Conservation (phyloP, 768 basidiomycete species). For the Boletus sensibilis region DNA sequence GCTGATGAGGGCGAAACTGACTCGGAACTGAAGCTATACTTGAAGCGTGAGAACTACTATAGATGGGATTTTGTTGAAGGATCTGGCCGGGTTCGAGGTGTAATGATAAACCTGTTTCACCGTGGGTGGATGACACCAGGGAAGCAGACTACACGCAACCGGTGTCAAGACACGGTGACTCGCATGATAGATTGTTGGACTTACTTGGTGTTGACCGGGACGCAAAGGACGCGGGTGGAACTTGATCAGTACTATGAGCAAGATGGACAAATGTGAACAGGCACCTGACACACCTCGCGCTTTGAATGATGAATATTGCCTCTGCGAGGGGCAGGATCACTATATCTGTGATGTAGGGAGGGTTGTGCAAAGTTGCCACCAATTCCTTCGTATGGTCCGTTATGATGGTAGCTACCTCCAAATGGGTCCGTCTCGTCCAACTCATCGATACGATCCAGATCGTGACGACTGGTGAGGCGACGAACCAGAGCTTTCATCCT, state of each 20-base stretch:
- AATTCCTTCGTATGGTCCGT: slow-evolving; percentile 72
- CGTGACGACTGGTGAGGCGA: slow-evolving; percentile 24
- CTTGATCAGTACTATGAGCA: slow-evolving; percentile 18
- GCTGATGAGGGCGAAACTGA: slow-evolving; percentile 9
- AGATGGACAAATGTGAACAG: neutral
- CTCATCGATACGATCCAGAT: slow-evolving; percentile 73
- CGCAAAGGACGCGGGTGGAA: slow-evolving; percentile 5
- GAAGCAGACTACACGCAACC: slow-evolving; percentile 9
- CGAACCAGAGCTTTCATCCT: slow-evolving; percentile 30
- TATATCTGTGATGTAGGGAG: slow-evolving; percentile 5
- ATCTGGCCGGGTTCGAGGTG: slow-evolving; percentile 58
- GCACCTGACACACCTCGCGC: slow-evolving; percentile 23
- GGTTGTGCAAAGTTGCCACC: slow-evolving; percentile 22
- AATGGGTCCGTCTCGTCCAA: slow-evolving; percentile 74
- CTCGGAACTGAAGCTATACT: neutral
- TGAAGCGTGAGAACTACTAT: slow-evolving; percentile 3
- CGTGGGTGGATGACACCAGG: neutral
- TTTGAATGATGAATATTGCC: slow-evolving; percentile 2
- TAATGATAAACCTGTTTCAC: slow-evolving; percentile 40
- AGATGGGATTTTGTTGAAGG: slow-evolving; percentile 39
- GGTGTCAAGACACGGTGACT: slow-evolving; percentile 10
- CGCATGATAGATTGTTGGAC: slow-evolving; percentile 1
- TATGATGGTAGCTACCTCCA: slow-evolving; percentile 63
- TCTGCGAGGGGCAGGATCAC: slow-evolving; percentile 1
- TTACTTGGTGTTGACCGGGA: slow-evolving; percentile 17